Percentiles rank a stretch among this genome's conserved stretches.
These are phyloP conservation scores for Pseudocercospora vitis DNA, from an alignment of 2,329 filamentous ascomycete species.

Conservation along the genomic window DNA sequence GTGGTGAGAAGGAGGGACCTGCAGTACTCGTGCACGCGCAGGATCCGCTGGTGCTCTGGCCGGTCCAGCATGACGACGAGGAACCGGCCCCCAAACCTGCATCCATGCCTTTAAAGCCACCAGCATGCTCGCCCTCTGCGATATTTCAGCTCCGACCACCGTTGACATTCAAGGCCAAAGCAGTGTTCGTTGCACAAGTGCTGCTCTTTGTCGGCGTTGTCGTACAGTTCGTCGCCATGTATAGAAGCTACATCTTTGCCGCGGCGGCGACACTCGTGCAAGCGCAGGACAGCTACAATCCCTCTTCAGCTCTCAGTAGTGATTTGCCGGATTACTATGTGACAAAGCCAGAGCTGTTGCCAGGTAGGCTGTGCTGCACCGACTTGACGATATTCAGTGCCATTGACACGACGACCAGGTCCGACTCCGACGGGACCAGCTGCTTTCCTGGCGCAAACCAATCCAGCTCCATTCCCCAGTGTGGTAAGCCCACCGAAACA, in stretches of 20 bases:
- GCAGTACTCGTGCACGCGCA: no score
- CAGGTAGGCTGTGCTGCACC: conserved; percentile 29
- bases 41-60: neutral
- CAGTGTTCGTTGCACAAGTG: conserved; percentile 22
- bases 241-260: conserved; percentile 35
- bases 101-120: neutral
- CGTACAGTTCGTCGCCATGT: conserved; percentile 36
- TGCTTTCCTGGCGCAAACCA: conserved; percentile 70
- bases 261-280: conserved; percentile 23
- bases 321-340: conserved; percentile 66
- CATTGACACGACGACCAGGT: conserved; percentile 44
- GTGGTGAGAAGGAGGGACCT: neutral
- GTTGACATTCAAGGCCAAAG: neutral
- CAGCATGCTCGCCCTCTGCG: neutral
- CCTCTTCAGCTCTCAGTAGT: conserved; percentile 28
- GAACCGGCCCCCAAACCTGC: neutral
- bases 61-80: neutral
- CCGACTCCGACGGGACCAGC: conserved; percentile 69
- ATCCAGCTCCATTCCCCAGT: conserved; percentile 61
- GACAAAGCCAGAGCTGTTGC: conserved; percentile 58
- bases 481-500: conserved; percentile 35
- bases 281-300: conserved; percentile 20
- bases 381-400: neutral
- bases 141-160: neutral
- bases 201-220: conserved; percentile 31